Base-by-base conservation (phyloP, 305 asterid genomes). In the Fraxinus ornus region DNA sequence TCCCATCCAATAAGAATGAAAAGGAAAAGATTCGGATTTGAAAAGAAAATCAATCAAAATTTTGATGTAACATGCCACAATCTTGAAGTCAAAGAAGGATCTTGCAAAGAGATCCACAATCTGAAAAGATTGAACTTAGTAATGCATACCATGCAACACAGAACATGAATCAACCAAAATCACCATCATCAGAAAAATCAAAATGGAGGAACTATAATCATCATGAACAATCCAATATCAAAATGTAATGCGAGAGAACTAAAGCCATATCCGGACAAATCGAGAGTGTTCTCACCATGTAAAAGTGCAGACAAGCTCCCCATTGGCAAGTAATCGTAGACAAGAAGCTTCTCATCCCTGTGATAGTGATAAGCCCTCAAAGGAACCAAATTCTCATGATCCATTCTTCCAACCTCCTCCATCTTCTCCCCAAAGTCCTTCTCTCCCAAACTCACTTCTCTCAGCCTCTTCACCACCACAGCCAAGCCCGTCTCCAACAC, bases 301-400 rank as follows among this genome's bases (percentile, higher is more conserved):
- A 92, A 87, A 22, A 89, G 81, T 73, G 92, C 91, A 80, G 95
- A 90, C 77, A 90, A 87, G 89, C 93, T 91, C 26, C 95, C 95
- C 84, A 76, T 86, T 6, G 95, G 90, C 86, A 91, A 78, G 84
- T 90, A 90, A 62, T 91, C 95, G 73, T 82, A 90, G 5, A 90
- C 94, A 39, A 91, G 90, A 78, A 90, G 79, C 80, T 89, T 89
- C 82, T 91, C 95, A 22, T 89, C 93, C 66, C 83, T 86, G 60
- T 86, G 84, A 37, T 84, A 91, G 87, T 90, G 85, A 84, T 88
- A 90, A 85, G 94, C 95, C 73, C 92, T 89, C 52, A 90, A 78
- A 79, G 92, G 92, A 55, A 90, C 92, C 83, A 92, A 85, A 85
- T 89, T 81, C 32, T 86, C 90, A 80, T 92, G 92, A 76, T 88